Evolutionary conservation across 306 rosid species (phyloP).

Genomic region (Psophocarpus tetragonolobus): DNA sequence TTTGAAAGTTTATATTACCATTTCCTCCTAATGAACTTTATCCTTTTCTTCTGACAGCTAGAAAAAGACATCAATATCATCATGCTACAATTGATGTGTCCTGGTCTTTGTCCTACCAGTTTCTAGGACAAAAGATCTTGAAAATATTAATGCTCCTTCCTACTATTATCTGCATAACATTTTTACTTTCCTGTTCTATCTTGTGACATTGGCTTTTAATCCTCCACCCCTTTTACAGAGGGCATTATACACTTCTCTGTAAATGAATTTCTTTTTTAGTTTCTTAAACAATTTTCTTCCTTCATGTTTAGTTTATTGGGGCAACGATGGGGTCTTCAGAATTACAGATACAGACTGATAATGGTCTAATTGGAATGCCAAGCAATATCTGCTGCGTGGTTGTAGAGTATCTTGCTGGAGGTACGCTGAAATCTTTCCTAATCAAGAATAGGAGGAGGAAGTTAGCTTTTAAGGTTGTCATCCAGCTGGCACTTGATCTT

Average conservation of each 20-base stretch:
- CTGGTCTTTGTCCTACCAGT: neutral
- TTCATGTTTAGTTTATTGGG: slow-evolving; percentile 66
- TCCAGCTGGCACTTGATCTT: slow-evolving; percentile 84
- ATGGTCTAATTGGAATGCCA: slow-evolving; percentile 77
- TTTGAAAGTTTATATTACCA: neutral
- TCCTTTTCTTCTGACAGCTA: neutral
- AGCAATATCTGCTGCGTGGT: slow-evolving; percentile 78
- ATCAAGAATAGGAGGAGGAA: slow-evolving; percentile 83
- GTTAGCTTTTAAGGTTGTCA: slow-evolving; percentile 74
- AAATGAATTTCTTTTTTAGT: neutral
- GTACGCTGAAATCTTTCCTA: slow-evolving; percentile 74
- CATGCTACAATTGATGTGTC: neutral
- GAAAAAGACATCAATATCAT: neutral
- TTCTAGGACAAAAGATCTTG: neutral
- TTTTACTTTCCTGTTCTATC: neutral
- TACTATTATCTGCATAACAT: neutral
- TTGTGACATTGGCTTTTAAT: neutral
- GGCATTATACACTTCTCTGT: neutral
- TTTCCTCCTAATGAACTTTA: neutral
- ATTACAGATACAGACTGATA: slow-evolving; percentile 76
- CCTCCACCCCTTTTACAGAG: neutral
- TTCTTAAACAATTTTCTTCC: neutral
- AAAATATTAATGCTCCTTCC: neutral
- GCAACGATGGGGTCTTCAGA: slow-evolving; percentile 83
- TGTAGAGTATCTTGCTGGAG: slow-evolving; percentile 83